These are phyloP conservation scores for Kluyveromyces siamensis DNA, from an alignment of 805 yeast species.

Conservation along the genomic window DNA sequence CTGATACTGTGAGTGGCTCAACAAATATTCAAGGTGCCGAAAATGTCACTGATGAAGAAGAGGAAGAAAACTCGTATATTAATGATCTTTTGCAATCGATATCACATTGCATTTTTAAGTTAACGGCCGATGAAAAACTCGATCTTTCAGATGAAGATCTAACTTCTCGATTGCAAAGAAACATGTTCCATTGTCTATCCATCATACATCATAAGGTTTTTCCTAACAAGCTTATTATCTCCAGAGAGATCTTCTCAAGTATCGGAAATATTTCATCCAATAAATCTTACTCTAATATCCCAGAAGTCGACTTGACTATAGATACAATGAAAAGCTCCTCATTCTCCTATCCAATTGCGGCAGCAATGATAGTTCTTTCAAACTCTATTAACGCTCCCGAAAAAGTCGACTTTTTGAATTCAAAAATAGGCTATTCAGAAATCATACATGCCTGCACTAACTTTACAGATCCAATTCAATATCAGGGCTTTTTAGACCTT, in stretches of 20 bases:
- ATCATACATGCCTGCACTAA: constrained; percentile 8
- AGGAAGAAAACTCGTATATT: constrained; percentile 13
- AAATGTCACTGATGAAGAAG: constrained; percentile 10
- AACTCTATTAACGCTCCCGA: constrained; percentile 18
- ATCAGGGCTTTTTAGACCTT: constrained; percentile 25
- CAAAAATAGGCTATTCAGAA: constrained; percentile 8
- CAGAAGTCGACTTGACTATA: constrained; percentile 13
- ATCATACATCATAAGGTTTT: constrained; percentile 12
- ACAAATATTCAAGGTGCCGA: neutral
- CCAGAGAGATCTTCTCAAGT: constrained; percentile 22
- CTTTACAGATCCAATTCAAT: constrained; percentile 25
- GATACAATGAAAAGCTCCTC: constrained; percentile 6
- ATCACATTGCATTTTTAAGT: constrained; percentile 14
- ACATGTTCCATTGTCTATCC: constrained; percentile 12
- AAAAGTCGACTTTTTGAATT: constrained; percentile 13
- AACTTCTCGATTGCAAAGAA: constrained; percentile 11
- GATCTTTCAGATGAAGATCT: constrained; percentile 5
- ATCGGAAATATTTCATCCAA: constrained; percentile 24
- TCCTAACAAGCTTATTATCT: constrained; percentile 21
- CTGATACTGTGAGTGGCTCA: too few species aligned
- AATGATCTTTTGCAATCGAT: constrained; percentile 16
- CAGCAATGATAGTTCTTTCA: constrained; percentile 18
- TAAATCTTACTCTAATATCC: constrained; percentile 12
- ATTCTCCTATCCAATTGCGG: constrained; percentile 18
- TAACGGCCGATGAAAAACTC: constrained; percentile 8